Conservation (phyloP, 163 green algal genomes). For the Scenedesmus sp. region DNA sequence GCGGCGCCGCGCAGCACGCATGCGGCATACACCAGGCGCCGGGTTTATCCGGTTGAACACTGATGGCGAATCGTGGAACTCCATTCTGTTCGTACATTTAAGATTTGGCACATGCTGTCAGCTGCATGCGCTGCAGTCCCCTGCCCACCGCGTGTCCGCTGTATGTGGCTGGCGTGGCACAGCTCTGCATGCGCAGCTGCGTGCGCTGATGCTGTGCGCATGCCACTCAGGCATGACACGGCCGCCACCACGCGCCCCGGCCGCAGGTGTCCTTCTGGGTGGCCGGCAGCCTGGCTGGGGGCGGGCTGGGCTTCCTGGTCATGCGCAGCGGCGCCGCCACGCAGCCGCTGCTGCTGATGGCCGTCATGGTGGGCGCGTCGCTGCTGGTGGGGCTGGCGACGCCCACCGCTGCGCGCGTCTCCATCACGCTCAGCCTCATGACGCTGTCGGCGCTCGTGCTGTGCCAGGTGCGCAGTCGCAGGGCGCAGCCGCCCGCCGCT, state of each 20-base stretch:
- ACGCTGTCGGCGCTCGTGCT: slow-evolving; percentile 26
- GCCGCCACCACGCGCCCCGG: not conserved
- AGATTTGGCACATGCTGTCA: too few relatives aligned
- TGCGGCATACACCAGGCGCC: too few relatives aligned
- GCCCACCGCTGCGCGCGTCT: not conserved
- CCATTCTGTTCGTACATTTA: too few relatives aligned
- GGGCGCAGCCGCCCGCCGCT: too few relatives aligned
- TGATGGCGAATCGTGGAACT: too few relatives aligned
- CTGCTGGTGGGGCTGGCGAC: not conserved
- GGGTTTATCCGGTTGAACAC: too few relatives aligned
- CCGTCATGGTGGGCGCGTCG: not conserved
- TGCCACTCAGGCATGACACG: not conserved
- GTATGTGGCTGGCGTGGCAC: too few relatives aligned
- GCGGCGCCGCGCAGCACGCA: too few relatives aligned
- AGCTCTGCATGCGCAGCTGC: too few relatives aligned
- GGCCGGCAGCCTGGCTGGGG: not conserved
- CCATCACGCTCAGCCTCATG: slow-evolving; percentile 38
- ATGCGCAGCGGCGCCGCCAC: slow-evolving; percentile 12
- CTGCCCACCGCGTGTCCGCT: too few relatives aligned
- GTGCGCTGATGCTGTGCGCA: too few relatives aligned
- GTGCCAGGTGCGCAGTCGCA: not conserved
- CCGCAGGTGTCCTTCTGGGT: slow-evolving; percentile 43
- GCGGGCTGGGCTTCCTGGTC: slow-evolving; percentile 14
- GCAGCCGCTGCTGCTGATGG: not conserved
- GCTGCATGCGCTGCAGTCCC: too few relatives aligned